These are phyloP conservation scores for Sphaerobolus stellatus DNA, from an alignment of 1,284 basidiomycete species.

Conservation along the genomic window DNA sequence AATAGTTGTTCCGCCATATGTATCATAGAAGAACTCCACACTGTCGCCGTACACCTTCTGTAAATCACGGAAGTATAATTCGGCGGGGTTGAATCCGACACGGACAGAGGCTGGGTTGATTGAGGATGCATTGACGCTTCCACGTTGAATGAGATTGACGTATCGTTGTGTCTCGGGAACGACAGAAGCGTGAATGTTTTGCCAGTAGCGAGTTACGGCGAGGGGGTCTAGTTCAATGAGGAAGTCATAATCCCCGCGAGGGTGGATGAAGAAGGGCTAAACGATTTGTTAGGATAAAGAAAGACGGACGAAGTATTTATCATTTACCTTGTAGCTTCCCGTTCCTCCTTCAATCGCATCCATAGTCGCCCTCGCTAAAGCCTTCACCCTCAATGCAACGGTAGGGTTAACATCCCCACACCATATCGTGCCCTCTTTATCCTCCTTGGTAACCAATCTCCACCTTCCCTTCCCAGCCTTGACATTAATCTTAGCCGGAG, in stretches of 20 bases:
- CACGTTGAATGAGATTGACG: slow-evolving; percentile 42
- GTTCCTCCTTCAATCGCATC: slow-evolving; percentile 20
- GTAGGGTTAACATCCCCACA: slow-evolving; percentile 57
- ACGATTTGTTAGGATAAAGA: background rate
- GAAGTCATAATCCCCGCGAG: slow-evolving; percentile 84
- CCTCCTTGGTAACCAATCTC: slow-evolving; percentile 81
- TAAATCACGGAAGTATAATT: slow-evolving; percentile 67
- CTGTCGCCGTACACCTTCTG: slow-evolving; percentile 79
- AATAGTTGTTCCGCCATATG: slow-evolving; percentile 75
- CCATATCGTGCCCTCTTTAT: slow-evolving; percentile 77
- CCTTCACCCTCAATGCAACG: slow-evolving; percentile 67
- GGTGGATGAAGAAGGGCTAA: slow-evolving; percentile 63
- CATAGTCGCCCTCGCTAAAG: slow-evolving; percentile 74
- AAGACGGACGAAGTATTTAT: background rate
- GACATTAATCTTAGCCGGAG: slow-evolving; percentile 27
- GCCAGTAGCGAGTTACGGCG: slow-evolving; percentile 67
- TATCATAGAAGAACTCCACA: slow-evolving; percentile 84
- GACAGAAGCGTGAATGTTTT: slow-evolving; percentile 46
- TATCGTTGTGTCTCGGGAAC: slow-evolving; percentile 47
- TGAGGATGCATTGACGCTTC: slow-evolving; percentile 29
- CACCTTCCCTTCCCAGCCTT: slow-evolving; percentile 59
- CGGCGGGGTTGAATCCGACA: slow-evolving; percentile 83
- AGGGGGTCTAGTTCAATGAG: slow-evolving; percentile 72
- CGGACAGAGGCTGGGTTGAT: slow-evolving; percentile 34
- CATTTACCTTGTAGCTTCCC: no score